phyloP scores from a whole-genome alignment of 441 rosid species.

The Kokia cookei region DNA sequence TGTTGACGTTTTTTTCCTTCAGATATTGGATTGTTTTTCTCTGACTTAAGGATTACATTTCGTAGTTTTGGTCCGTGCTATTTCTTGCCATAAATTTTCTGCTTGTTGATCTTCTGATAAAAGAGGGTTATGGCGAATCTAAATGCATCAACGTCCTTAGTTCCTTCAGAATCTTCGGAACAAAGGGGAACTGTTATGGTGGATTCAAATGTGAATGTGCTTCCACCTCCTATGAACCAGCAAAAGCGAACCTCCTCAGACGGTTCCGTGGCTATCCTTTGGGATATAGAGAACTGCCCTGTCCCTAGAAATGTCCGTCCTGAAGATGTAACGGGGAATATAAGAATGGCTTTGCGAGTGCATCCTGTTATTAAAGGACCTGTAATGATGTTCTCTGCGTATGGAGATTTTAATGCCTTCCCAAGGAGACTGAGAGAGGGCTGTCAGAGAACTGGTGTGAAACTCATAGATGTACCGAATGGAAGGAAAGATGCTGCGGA shows the following conservation, averaged over 20 bases:
- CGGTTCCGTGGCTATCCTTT: slow-evolving; percentile 80
- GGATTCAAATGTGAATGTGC: slow-evolving; percentile 27
- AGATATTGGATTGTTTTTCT: background rate
- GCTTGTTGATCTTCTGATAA: slow-evolving; percentile 15
- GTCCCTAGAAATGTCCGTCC: slow-evolving; percentile 90
- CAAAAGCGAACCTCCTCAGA: slow-evolving; percentile 37
- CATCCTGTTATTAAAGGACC: slow-evolving; percentile 84
- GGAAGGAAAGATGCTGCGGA: slow-evolving; percentile 98
- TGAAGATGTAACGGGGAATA: slow-evolving; percentile 88
- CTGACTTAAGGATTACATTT: background rate
- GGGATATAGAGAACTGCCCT: slow-evolving; percentile 97
- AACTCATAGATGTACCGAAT: slow-evolving; percentile 89
- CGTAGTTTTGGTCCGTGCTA: background rate
- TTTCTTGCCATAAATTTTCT: background rate
- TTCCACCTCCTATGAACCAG: slow-evolving; percentile 25
- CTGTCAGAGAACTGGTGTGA: slow-evolving; percentile 95
- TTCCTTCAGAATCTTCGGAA: slow-evolving; percentile 28
- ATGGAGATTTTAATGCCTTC: slow-evolving; percentile 91
- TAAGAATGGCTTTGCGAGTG: slow-evolving; percentile 82
- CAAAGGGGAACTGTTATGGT: slow-evolving; percentile 16
- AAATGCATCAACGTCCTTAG: slow-evolving; percentile 29
- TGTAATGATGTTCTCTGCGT: slow-evolving; percentile 79
- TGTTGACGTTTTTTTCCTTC: background rate
- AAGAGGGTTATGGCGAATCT: slow-evolving; percentile 36
- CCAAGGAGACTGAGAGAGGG: slow-evolving; percentile 96